Evolutionary conservation across 192 early-diverging fungal species (phyloP), one percentile per base, ranked within the genome.

Genomic region (Entrophospora sp.): DNA sequence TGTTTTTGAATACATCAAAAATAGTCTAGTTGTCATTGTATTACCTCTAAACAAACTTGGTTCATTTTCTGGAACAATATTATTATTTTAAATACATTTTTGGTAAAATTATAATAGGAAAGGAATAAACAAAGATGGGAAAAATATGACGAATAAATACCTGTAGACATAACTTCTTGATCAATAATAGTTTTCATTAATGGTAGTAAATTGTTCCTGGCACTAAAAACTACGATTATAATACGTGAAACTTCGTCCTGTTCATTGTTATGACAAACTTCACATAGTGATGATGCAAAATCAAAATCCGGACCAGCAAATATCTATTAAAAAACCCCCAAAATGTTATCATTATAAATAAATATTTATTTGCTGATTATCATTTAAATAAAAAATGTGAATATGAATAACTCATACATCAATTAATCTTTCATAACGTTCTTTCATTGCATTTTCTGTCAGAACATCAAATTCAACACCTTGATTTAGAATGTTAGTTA

Each of bases 21-120:
- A 98, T 73, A 16, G n/a, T n/a, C 92, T 79, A 0, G 94, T 96
- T 4, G 94, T 89, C 74, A 98, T 85, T 53, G 89, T 90, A 73
- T 95, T 97, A 68, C 91, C 80, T 20, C 96, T 82, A 82, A 98
- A 95, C 28, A 98, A 71, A 69, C 93, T 89, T 2, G 91, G 79
- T 22, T 91, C 87, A 46, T 75, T 77, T 53, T 53, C 64, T 66
- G 55, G 2, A 6, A 20, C 18, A 25, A 36, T 16, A 22, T 1
- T 40, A 40, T 40, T 40, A 40, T 6, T 40, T 9, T 9, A 40
- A 40, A 9, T 40, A n/a, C n/a, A n/a, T n/a, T n/a, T n/a, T n/a
- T n/a, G n/a, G n/a, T n/a, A n/a, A n/a, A n/a, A n/a, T n/a, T n/a
- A n/a, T n/a, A n/a, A n/a, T n/a, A n/a, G n/a, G n/a, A n/a, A n/a